Percentiles rank a stretch among this genome's conserved stretches.
Conservation (phyloP, 1,139 yeast species). For the Lodderomyces oxycetoniae region DNA sequence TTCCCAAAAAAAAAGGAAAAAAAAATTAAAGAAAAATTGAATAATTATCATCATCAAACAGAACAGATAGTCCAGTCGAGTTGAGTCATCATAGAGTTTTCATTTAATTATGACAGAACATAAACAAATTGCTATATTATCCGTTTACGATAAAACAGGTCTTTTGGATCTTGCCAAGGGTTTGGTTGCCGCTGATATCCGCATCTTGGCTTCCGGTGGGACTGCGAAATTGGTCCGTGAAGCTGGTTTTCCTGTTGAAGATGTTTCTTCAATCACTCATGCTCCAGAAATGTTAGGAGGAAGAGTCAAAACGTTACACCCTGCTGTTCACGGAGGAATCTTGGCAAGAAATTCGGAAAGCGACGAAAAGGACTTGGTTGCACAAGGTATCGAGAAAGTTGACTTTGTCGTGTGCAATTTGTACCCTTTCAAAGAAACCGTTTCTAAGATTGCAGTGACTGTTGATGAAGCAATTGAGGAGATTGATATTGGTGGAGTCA, state of each 20-base stretch:
- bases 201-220: conserved; percentile 95
- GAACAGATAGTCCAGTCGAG: background rate
- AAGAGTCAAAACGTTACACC: conserved; percentile 95
- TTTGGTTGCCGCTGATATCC: conserved; percentile 76
- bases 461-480: conserved; percentile 97
- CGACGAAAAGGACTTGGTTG: conserved; percentile 81
- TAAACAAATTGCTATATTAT: conserved; percentile 84
- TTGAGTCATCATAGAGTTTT: background rate
- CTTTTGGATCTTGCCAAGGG: conserved; percentile 94
- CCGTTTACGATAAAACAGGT: conserved; percentile 97
- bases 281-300: conserved; percentile 99
- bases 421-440: conserved; percentile 97
- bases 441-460: conserved; percentile 91
- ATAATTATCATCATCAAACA: background rate
- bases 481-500: conserved; percentile 97
- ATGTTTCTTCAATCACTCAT: conserved; percentile 88
- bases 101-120: conserved; percentile 33
- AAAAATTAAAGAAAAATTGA: no score
- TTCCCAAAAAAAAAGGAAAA: background rate
- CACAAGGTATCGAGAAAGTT: conserved; percentile 89
- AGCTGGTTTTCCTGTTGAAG: conserved; percentile 97
- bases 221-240: conserved; percentile 92
- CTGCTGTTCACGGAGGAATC: conserved; percentile 98
- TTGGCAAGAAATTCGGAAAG: conserved; percentile 87
- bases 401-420: conserved; percentile 96